A percentile compares a stretch with the other conserved stretches of the same genome.
Evolutionary conservation across 495 filamentous ascomycete species (phyloP).

Genomic region (Penicillium malachiteum): DNA sequence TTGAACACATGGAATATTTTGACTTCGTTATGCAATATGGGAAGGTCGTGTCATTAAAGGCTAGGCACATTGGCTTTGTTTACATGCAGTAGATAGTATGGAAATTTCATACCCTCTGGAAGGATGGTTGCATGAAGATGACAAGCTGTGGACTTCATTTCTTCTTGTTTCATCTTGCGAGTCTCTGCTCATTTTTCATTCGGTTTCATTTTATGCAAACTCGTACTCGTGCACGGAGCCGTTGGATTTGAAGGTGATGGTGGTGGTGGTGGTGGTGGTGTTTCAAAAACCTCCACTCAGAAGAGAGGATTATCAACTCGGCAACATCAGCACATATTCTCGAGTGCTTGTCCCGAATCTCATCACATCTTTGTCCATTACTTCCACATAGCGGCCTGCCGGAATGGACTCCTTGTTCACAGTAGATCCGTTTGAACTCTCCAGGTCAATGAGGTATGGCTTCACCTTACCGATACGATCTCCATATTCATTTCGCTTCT

Average conservation of each 20-base stretch:
- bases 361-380: constrained; percentile 84
- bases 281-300: too few species aligned
- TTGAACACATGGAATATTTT: background rate
- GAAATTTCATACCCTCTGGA: too few species aligned
- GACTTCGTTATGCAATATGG: background rate
- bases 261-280: too few species aligned
- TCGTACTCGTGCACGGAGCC: too few species aligned
- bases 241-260: background rate
- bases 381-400: constrained; percentile 75
- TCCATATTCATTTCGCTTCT: constrained; percentile 81
- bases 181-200: too few species aligned
- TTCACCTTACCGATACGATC: constrained; percentile 78
- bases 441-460: constrained; percentile 90
- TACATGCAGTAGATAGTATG: background rate
- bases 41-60: background rate
- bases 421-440: constrained; percentile 87
- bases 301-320: constrained; percentile 13
- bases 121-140: too few species aligned
- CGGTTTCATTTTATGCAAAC: too few species aligned
- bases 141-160: too few species aligned
- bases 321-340: constrained; percentile 82
- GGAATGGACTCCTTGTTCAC: constrained; percentile 76
- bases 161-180: too few species aligned
- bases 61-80: background rate
- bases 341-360: constrained; percentile 83